phyloP scores from a whole-genome alignment of 768 basidiomycete genomes.

The Mrakia gelida region DNA sequence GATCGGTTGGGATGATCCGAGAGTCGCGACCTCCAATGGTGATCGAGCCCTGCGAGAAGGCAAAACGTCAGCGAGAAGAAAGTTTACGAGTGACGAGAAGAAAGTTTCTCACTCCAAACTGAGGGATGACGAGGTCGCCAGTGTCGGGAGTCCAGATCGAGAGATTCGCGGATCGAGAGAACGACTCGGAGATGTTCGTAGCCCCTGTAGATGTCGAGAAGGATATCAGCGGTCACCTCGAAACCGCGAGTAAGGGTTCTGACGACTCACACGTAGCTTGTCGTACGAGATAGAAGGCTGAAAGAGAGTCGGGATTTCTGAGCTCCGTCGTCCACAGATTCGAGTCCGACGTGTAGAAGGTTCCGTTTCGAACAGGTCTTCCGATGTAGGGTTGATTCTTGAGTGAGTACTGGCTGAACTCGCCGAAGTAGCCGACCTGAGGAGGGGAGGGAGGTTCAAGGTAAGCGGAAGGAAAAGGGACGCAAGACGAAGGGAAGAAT shows the following conservation, averaged over 20 bases:
- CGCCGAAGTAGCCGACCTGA: not conserved
- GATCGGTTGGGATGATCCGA: slow-evolving; percentile 10
- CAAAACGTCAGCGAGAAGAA: too few relatives aligned
- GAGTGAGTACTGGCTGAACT: slow-evolving; percentile 12
- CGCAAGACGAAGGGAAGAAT: not conserved
- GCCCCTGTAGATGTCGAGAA: not conserved
- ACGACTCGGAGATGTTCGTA: not conserved
- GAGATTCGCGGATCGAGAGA: not conserved
- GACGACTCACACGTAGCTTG: slow-evolving; percentile 3
- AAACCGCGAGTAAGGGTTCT: not conserved
- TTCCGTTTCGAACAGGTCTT: slow-evolving; percentile 8
- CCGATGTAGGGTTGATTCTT: slow-evolving; percentile 12
- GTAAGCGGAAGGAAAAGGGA: too few relatives aligned
- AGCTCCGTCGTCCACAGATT: slow-evolving; percentile 14
- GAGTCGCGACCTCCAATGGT: not conserved
- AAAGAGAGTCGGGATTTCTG: not conserved
- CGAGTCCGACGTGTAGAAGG: slow-evolving; percentile 4
- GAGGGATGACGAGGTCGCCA: slow-evolving; percentile 7
- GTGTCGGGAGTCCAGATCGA: slow-evolving; percentile 12
- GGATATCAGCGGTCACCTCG: too few relatives aligned
- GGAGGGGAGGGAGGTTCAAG: not conserved
- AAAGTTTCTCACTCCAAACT: slow-evolving; percentile 10
- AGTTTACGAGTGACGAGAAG: too few relatives aligned
- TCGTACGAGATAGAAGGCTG: slow-evolving; percentile 9
- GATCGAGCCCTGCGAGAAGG: slow-evolving; percentile 5